Evolutionary conservation across 129 eudicot genomes (phyloP), one percentile per base, ranked within the genome.

Genomic region (Escallonia herrerae): DNA sequence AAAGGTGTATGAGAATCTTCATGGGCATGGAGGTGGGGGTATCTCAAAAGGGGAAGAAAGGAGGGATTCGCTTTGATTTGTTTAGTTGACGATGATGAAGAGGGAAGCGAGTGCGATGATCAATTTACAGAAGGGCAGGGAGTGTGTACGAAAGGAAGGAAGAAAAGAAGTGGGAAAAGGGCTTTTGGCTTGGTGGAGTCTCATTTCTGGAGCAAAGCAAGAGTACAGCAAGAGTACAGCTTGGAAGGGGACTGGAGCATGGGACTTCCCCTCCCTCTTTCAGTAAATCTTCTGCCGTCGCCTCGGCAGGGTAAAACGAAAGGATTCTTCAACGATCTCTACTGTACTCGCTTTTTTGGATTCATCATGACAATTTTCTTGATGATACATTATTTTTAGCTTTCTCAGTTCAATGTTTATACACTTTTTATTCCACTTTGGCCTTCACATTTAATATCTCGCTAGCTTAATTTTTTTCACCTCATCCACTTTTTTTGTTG

Each of bases 111-210:
- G 43, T 47, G n/a, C n/a, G 8, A 33, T 63, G 55, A 47, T 22
- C 37, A 22, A 22, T 3, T 39, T 5, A 5, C 37, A 53, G 62
- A 61, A 56, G 11, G 33, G 42, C 2, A 40, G 44, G 11, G 15
- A 9, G 11, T 53, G 11, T 5, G 15, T 15, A 57, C 11, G 42
- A 7, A 38, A 7, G 62, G 41, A 57, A 37, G 38, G 43, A 58
- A 4, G 11, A 58, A 56, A 33, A 58, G 44, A 58, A 59, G 63
- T 59, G 10, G 14, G 46, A 59, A 59, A 59, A 59, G n/a, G 63
- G 46, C 63, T 40, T 59, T 59, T 59, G 6, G 43, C 62, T 4
- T 9, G 15, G 15, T 59, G n/a, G 58, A 13, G 4, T 53, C 58
- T 53, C 15, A 3, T 3, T 7, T 11, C 13, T 53, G 5, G 5